phyloP scores from a whole-genome alignment of 352 stramenopile genomes.

The Globisporangium megalacanthum region DNA sequence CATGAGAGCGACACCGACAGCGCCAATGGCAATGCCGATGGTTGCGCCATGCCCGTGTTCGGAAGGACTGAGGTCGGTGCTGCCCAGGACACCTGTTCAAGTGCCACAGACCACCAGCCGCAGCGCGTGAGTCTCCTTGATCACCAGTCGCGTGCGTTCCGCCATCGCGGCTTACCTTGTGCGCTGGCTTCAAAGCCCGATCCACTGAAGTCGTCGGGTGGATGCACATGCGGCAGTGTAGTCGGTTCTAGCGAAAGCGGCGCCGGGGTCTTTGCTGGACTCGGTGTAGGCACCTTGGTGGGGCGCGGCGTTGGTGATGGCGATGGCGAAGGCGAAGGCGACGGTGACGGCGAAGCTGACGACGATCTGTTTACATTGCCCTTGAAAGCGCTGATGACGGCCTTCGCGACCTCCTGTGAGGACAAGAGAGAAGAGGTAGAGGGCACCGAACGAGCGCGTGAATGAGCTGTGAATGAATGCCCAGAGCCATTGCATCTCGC shows the following conservation, averaged over 20 bases:
- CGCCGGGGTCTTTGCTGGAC: background rate
- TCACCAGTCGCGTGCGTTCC: no score
- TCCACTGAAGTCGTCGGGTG: background rate
- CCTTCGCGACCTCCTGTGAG: slow-evolving; percentile 4
- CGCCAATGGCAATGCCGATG: slow-evolving; percentile 27
- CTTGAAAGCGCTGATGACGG: slow-evolving; percentile 3
- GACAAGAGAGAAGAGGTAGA: no score
- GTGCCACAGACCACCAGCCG: no score
- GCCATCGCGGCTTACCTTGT: slow-evolving; percentile 5
- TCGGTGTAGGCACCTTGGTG: background rate
- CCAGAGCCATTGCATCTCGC: no score
- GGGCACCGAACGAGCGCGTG: no score
- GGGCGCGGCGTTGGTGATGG: no score
- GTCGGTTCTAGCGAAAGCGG: no score
- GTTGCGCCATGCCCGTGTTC: slow-evolving; percentile 10
- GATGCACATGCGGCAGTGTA: background rate
- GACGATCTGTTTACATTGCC: background rate
- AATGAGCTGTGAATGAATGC: background rate
- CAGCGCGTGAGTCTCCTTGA: no score
- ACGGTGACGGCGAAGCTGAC: no score
- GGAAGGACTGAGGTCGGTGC: background rate
- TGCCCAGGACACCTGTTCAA: background rate
- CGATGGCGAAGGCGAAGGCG: background rate
- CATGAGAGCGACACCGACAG: slow-evolving; percentile 31
- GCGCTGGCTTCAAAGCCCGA: background rate